phyloP scores from a whole-genome alignment of 2,329 filamentous ascomycete species.

The Fusarium verrucosum region DNA sequence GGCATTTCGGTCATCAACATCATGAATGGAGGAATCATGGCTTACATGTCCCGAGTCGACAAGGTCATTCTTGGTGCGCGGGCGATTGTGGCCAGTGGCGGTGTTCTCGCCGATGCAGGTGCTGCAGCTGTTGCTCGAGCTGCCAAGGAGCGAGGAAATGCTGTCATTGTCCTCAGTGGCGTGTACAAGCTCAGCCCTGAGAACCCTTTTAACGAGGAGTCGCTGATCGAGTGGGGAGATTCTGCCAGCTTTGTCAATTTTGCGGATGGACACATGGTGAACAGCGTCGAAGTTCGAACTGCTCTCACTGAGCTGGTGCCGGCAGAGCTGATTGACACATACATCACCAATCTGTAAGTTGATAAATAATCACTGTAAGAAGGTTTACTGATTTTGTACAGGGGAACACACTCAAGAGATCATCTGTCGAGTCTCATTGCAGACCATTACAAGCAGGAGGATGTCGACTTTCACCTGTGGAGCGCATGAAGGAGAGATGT shows the following conservation, averaged over 20 bases:
- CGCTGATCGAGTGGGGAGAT: conserved; percentile 86
- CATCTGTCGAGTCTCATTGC: conserved; percentile 78
- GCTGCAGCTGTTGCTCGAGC: conserved; percentile 84
- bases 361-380: not conserved
- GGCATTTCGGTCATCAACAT: conserved; percentile 87
- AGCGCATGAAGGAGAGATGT: conserved; percentile 38
- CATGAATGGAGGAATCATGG: conserved; percentile 85
- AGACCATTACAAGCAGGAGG: conserved; percentile 79
- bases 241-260: conserved; percentile 80
- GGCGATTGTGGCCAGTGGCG: conserved; percentile 87
- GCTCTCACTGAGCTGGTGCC: conserved; percentile 85
- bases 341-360: conserved; percentile 80
- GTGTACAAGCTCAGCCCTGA: conserved; percentile 95
- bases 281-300: conserved; percentile 79
- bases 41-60: conserved; percentile 93
- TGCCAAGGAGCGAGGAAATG: conserved; percentile 81
- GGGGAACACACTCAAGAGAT: conserved; percentile 73
- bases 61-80: conserved; percentile 93
- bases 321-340: conserved; percentile 78
- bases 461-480: conserved; percentile 68
- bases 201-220: conserved; percentile 83
- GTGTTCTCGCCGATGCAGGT: conserved; percentile 85
- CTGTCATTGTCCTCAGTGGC: conserved; percentile 88
- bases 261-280: conserved; percentile 80
- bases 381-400: conserved; percentile 42